phyloP scores from a whole-genome alignment of 2,329 filamentous ascomycete genomes.

The Cryphonectria naterciae region DNA sequence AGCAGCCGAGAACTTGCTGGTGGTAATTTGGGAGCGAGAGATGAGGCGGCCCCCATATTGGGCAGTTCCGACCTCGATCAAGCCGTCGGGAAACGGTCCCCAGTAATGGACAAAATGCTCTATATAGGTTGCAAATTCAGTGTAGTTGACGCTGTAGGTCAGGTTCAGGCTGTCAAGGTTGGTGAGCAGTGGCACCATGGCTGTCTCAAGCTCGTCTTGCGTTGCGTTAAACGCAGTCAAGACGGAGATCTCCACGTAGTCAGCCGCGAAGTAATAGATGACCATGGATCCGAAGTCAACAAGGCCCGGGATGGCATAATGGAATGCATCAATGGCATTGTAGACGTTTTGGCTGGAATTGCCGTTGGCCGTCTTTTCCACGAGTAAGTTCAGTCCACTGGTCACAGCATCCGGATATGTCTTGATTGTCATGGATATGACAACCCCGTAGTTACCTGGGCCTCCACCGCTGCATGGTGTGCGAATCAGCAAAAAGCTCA shows the following conservation, averaged over 20 bases:
- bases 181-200: conserved; percentile 38
- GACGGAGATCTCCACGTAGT: conserved; percentile 31
- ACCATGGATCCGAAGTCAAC: conserved; percentile 36
- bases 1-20: conserved; percentile 17
- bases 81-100: conserved; percentile 42
- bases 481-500: background rate
- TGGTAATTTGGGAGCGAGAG: conserved; percentile 35
- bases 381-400: conserved; percentile 31
- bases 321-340: conserved; percentile 33
- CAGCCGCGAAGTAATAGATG: conserved; percentile 33
- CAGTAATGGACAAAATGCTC: conserved; percentile 42
- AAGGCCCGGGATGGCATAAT: conserved; percentile 34
- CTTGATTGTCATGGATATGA: conserved; percentile 36
- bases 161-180: conserved; percentile 34
- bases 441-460: conserved; percentile 42
- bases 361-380: conserved; percentile 24
- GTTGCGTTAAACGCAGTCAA: conserved; percentile 38
- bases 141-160: conserved; percentile 33
- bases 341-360: conserved; percentile 30
- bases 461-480: conserved; percentile 44
- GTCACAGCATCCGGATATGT: conserved; percentile 32
- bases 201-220: conserved; percentile 33
- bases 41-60: conserved; percentile 43
- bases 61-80: conserved; percentile 38
- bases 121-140: conserved; percentile 35